These are phyloP conservation scores for Phascolomyces articulosus DNA, from an alignment of 371 early-diverging fungal species.

Conservation along the genomic window DNA sequence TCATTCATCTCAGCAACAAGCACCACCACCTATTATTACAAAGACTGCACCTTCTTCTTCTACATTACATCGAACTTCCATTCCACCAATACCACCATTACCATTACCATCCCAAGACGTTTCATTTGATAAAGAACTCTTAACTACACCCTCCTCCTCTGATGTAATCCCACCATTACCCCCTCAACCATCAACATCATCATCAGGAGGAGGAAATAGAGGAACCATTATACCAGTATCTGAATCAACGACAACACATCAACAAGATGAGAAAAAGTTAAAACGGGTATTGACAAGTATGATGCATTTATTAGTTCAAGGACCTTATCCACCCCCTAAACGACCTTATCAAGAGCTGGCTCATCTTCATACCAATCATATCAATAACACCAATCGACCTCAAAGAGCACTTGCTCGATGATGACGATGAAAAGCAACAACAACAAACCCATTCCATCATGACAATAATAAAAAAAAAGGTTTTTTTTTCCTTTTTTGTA, in stretches of 20 bases:
- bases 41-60: not conserved
- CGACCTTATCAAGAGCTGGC: constrained; percentile 11
- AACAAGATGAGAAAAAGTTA: not conserved
- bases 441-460: not conserved
- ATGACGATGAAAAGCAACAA: constrained; percentile 1
- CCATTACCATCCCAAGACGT: too few species aligned
- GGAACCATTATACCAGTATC: not conserved
- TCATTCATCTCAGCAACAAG: not conserved
- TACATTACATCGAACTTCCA: not conserved
- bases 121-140: too few species aligned
- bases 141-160: too few species aligned
- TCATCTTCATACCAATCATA: constrained; percentile 1
- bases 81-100: not conserved
- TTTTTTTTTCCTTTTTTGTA: not conserved
- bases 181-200: not conserved
- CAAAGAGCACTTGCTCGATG: not conserved
- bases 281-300: not conserved
- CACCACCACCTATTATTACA: not conserved
- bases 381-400: not conserved
- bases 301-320: not conserved
- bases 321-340: constrained; percentile 13
- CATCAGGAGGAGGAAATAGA: not conserved
- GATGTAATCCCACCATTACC: not conserved
- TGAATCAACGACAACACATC: not conserved
- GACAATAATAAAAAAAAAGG: not conserved